Evolutionary conservation across 75 land plant genomes (phyloP), one percentile per base, ranked within the genome.

Genomic region (Ceratopteris richardii): DNA sequence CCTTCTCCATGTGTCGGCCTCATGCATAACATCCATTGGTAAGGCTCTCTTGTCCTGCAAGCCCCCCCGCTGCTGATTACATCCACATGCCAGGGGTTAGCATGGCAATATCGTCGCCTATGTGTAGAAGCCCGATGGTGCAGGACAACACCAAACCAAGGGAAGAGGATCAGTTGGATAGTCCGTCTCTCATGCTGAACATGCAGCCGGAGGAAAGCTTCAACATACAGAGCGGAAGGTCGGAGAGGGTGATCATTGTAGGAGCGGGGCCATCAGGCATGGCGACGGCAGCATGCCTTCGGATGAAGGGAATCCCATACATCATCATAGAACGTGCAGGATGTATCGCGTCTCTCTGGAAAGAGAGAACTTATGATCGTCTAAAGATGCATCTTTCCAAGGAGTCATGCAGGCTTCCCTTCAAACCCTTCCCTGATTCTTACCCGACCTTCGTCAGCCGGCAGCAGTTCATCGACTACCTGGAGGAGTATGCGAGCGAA

Each of bases 231-330:
- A 9, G 42, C 13, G 13, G 42, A 14, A 65, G 63, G 63, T 76
- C 76, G 16, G 57, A 79, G 25, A 87, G 91, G 6, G 93, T 82
- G 7, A 66, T 90, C 31, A 80, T 90, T 20, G 82, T 81, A 0
- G 83, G 83, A 0, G 83, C 77, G 42, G 83, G 85, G 10, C 85
- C 85, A 6, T 69, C 79, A 5, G 83, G 85, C 0, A 48, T 82
- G 19, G 85, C 83, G 1, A 69, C 71, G 6, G 81, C 63, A 1
- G 83, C 83, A 6, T 78, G 82, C 59, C 58, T 81, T 2, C 64
- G 54, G 28, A 52, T 51, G 29, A 58, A 31, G 17, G 82, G 82
- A 37, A 63, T 81, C 10, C 82, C 73, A 2, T 66, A 55, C 44
- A 47, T 78, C 11, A 57, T 81, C 21, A 23, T 81, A 3, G 84